Evolutionary conservation across 495 filamentous ascomycete genomes (phyloP).

Genomic region (Mycothermus thermophilus): DNA sequence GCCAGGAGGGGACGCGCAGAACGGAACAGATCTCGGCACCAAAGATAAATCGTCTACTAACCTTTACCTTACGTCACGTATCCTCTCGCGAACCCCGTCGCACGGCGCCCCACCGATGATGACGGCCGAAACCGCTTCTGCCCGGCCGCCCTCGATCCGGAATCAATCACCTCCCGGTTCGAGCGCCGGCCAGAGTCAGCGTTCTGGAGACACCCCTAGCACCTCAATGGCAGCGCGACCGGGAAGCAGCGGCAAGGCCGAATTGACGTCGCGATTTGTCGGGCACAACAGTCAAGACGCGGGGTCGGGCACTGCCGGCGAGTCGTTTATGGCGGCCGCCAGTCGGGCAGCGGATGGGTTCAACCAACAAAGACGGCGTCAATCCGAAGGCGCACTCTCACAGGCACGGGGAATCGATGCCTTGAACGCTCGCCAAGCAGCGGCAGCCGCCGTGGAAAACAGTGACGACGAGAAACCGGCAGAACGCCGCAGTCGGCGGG

Average conservation of each 20-base stretch:
- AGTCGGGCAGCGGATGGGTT: constrained; percentile 7
- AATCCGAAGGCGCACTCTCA: constrained; percentile 15
- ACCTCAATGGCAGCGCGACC: no score
- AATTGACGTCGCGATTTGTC: constrained; percentile 40
- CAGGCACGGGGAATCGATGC: constrained; percentile 7
- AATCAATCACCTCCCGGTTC: constrained; percentile 21
- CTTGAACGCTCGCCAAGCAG: constrained; percentile 1
- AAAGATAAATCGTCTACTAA: no score
- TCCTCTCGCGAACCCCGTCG: constrained; percentile 43
- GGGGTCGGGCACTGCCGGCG: constrained; percentile 18
- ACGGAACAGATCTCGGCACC: neutral
- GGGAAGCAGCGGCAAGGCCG: constrained; percentile 33
- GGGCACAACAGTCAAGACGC: constrained; percentile 24
- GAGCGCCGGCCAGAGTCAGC: constrained; percentile 3
- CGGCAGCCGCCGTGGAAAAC: constrained; percentile 20
- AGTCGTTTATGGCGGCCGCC: constrained; percentile 14
- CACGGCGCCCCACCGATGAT: constrained; percentile 45
- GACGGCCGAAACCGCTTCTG: constrained; percentile 41
- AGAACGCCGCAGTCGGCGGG: constrained; percentile 4
- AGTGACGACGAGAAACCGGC: constrained; percentile 13
- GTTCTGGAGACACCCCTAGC: no score
- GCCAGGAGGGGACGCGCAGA: constrained; percentile 1
- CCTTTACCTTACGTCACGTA: constrained; percentile 43
- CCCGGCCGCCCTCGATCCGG: constrained; percentile 25
- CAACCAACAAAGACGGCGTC: constrained; percentile 13